Conservation (phyloP, 352 stramenopile species). For the Pythium rhizo-oryzae region DNA sequence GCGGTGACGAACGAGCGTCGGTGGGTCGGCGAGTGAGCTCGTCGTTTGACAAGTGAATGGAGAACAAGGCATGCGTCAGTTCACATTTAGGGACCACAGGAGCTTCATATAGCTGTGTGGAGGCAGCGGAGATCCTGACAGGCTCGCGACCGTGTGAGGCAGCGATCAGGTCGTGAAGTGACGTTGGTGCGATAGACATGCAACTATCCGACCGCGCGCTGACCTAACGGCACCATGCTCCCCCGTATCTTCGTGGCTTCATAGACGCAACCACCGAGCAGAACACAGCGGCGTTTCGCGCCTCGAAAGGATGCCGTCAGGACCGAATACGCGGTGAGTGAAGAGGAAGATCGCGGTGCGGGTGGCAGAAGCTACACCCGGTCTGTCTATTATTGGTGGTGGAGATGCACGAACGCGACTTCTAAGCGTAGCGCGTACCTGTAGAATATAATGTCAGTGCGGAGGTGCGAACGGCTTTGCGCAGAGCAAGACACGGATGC, state of each 20-base stretch:
- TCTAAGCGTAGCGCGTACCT: neutral
- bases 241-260: neutral
- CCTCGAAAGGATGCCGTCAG: neutral
- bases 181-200: slow-evolving; percentile 6
- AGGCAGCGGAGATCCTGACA: neutral
- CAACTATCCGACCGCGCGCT: neutral
- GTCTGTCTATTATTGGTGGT: neutral
- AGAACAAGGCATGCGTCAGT: neutral
- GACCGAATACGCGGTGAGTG: too few species aligned
- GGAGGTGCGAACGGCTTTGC: neutral
- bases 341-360: too few species aligned
- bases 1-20: neutral
- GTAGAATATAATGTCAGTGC: too few species aligned
- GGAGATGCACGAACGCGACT: neutral
- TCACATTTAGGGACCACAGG: neutral
- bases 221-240: neutral
- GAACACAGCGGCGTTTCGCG: too few species aligned
- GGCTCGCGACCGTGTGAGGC: neutral
- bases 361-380: neutral
- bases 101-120: neutral
- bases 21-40: neutral
- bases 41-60: slow-evolving; percentile 7
- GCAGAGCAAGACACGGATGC: neutral
- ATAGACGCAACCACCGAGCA: neutral
- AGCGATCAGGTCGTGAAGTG: slow-evolving; percentile 10